A percentile compares a stretch with the other conserved stretches of the same genome.
Conservation (phyloP, 1,139 yeast species). For the Yamadazyma epiphylla region DNA sequence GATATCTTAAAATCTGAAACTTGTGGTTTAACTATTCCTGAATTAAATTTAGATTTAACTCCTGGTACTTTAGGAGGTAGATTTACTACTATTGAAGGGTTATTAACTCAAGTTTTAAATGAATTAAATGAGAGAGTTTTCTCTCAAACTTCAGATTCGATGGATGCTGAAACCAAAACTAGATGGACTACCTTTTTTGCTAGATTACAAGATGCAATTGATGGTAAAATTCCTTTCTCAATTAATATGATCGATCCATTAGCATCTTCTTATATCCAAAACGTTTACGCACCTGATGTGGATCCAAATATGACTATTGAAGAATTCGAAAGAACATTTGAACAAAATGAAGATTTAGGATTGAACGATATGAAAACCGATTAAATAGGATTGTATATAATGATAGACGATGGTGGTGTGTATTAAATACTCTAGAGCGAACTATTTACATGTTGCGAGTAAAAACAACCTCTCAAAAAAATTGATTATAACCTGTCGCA, state of each 20-base stretch:
- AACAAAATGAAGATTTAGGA: constrained; percentile 91
- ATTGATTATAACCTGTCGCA: too few species aligned
- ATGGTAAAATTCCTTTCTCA: constrained; percentile 81
- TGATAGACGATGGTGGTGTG: not conserved
- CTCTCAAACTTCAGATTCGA: constrained; percentile 84
- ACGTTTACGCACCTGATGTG: constrained; percentile 94
- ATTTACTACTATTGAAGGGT: constrained; percentile 94
- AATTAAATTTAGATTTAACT: constrained; percentile 82
- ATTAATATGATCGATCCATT: constrained; percentile 89
- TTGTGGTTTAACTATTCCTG: constrained; percentile 83
- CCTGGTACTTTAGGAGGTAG: constrained; percentile 98
- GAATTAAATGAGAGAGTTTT: constrained; percentile 86
- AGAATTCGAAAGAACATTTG: constrained; percentile 82
- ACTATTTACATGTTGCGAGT: too few species aligned
- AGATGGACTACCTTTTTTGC: constrained; percentile 83
- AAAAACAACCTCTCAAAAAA: too few species aligned
- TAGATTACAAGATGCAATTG: constrained; percentile 73
- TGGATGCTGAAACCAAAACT: constrained; percentile 70
- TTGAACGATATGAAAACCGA: constrained; percentile 69
- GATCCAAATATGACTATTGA: constrained; percentile 94
- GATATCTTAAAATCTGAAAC: constrained; percentile 94
- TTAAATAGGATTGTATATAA: constrained; percentile 9
- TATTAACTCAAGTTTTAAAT: constrained; percentile 81
- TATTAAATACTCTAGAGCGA: too few species aligned
- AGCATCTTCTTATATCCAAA: constrained; percentile 93